phyloP scores from a whole-genome alignment of 1,139 yeast species.

The Geotrichum fermentans region DNA sequence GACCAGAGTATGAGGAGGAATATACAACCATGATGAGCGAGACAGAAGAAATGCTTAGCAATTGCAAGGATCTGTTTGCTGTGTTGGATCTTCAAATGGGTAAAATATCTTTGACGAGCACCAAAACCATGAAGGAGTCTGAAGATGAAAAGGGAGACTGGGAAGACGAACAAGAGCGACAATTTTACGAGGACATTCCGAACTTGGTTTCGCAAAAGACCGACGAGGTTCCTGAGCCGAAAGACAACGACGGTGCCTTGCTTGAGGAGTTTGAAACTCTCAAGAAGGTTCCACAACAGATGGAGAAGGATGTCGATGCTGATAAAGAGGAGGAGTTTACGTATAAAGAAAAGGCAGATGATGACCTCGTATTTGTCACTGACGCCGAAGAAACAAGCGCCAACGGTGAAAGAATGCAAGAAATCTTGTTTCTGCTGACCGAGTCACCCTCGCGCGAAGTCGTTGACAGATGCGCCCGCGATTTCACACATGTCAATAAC shows the following conservation, averaged over 20 bases:
- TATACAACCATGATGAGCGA: slow-evolving; percentile 15
- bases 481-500: slow-evolving; percentile 61
- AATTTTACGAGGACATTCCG: slow-evolving; percentile 20
- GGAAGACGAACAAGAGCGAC: slow-evolving; percentile 21
- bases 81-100: slow-evolving; percentile 16
- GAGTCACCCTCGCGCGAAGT: slow-evolving; percentile 41
- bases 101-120: slow-evolving; percentile 11
- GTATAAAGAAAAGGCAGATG: slow-evolving; percentile 26
- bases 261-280: slow-evolving; percentile 11
- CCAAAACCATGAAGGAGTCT: slow-evolving; percentile 16
- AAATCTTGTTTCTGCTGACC: slow-evolving; percentile 27
- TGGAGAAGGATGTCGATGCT: slow-evolving; percentile 12
- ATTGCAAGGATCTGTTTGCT: slow-evolving; percentile 16
- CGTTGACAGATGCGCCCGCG: slow-evolving; percentile 52
- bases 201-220: slow-evolving; percentile 12
- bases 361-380: slow-evolving; percentile 25
- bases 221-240: slow-evolving; percentile 11
- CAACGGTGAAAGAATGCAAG: slow-evolving; percentile 26
- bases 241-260: slow-evolving; percentile 16
- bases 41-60: slow-evolving; percentile 13
- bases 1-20: slow-evolving; percentile 5
- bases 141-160: slow-evolving; percentile 17
- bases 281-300: slow-evolving; percentile 8
- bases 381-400: slow-evolving; percentile 23
- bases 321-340: slow-evolving; percentile 18